A percentile compares a stretch with the other conserved stretches of the same genome.
Conservation (phyloP, 306 rosid genomes). For the Spatholobus suberectus region DNA sequence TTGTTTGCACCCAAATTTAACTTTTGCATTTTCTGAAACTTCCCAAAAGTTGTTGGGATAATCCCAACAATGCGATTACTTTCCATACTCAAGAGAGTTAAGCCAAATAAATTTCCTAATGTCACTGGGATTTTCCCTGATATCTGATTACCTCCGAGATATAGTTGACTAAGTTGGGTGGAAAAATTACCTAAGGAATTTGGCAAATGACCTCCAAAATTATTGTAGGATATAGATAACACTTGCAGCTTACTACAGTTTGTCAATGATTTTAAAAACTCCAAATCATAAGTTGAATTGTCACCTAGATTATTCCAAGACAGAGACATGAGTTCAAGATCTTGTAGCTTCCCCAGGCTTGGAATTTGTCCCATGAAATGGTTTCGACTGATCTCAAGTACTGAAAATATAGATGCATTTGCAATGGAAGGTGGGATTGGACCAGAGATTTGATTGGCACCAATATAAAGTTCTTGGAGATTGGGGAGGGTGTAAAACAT, state of each 20-base stretch:
- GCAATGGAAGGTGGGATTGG: slow-evolving; percentile 42
- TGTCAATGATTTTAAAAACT: slow-evolving; percentile 39
- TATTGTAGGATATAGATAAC: not conserved
- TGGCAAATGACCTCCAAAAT: slow-evolving; percentile 54
- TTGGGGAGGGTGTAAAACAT: slow-evolving; percentile 44
- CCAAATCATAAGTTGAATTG: slow-evolving; percentile 39
- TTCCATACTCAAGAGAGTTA: not conserved
- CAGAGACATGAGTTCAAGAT: not conserved
- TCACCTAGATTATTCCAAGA: slow-evolving; percentile 27
- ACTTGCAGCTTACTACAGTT: slow-evolving; percentile 35
- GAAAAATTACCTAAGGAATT: slow-evolving; percentile 45
- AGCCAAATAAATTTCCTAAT: slow-evolving; percentile 33
- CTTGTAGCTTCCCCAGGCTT: slow-evolving; percentile 22
- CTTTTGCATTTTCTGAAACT: slow-evolving; percentile 10
- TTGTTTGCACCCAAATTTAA: slow-evolving; percentile 5
- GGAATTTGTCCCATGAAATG: slow-evolving; percentile 44
- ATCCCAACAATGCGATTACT: not conserved
- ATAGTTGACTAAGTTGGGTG: not conserved
- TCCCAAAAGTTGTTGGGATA: slow-evolving; percentile 42
- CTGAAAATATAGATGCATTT: slow-evolving; percentile 49
- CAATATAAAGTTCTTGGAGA: not conserved
- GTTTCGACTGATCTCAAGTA: not conserved
- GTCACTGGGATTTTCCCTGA: slow-evolving; percentile 37
- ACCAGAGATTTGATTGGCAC: slow-evolving; percentile 38
- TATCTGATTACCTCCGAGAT: slow-evolving; percentile 14